phyloP scores from a whole-genome alignment of 2,329 filamentous ascomycete species.

The Alternaria viburni region DNA sequence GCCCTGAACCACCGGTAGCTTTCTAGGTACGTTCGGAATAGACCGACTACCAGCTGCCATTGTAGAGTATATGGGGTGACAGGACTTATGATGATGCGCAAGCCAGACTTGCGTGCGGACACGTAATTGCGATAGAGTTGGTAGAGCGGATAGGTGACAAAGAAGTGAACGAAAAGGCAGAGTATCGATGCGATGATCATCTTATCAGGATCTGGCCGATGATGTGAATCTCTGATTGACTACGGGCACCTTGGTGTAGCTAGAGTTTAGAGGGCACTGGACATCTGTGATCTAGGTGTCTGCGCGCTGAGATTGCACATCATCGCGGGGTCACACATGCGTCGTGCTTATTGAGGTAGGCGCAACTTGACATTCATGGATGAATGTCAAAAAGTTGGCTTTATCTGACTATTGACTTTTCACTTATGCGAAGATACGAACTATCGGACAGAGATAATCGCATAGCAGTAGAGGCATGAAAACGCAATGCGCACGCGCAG shows the following conservation, averaged over 20 bases:
- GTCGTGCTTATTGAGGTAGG: not conserved
- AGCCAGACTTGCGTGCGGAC: slow-evolving; percentile 16
- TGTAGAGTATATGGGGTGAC: slow-evolving; percentile 19
- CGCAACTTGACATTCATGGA: not conserved
- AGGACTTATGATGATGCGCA: slow-evolving; percentile 22
- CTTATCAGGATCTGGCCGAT: not conserved
- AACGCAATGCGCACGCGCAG: not conserved
- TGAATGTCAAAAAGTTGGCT: not conserved
- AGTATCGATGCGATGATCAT: slow-evolving; percentile 8
- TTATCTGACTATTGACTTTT: not conserved
- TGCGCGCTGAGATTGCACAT: not conserved
- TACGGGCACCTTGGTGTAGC: not conserved
- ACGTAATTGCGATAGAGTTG: slow-evolving; percentile 22
- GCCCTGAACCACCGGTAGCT: slow-evolving; percentile 21
- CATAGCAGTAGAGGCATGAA: not conserved
- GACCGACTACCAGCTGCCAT: slow-evolving; percentile 13
- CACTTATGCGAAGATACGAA: not conserved
- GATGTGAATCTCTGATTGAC: not conserved
- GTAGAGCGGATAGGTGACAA: not conserved
- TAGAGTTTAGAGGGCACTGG: not conserved
- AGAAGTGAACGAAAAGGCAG: not conserved
- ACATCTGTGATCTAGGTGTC: not conserved
- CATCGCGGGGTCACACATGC: not conserved
- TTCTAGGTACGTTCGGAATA: not conserved
- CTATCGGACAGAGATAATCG: not conserved